Conservation (phyloP, 306 rosid species). For the Cicer arietinum region DNA sequence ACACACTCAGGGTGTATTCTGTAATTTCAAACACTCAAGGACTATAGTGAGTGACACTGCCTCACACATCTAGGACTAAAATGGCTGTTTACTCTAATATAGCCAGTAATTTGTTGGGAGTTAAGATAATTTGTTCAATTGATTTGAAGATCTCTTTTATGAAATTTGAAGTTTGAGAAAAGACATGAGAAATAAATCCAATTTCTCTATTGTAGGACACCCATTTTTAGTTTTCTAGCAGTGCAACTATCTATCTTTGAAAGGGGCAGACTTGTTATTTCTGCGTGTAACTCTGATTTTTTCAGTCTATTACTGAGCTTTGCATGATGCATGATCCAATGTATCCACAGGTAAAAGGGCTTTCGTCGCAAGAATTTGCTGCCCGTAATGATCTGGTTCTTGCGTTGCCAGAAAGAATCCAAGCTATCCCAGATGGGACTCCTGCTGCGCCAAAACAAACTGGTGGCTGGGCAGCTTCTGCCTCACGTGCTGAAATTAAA, state of each 20-base stretch:
- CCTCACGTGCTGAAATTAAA: slow-evolving; percentile 85
- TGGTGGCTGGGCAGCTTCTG: slow-evolving; percentile 94
- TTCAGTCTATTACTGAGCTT: background rate
- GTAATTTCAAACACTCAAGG: too few relatives aligned
- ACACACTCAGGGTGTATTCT: too few relatives aligned
- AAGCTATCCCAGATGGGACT: slow-evolving; percentile 95
- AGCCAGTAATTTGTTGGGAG: background rate
- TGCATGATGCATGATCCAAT: slow-evolving; percentile 26
- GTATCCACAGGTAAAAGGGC: slow-evolving; percentile 77
- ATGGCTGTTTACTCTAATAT: background rate
- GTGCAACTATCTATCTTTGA: slow-evolving; percentile 7
- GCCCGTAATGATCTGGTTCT: slow-evolving; percentile 96
- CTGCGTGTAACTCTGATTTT: slow-evolving; percentile 15
- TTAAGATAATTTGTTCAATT: slow-evolving; percentile 15
- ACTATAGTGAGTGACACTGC: too few relatives aligned
- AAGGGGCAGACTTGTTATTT: background rate
- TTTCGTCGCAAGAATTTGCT: slow-evolving; percentile 87
- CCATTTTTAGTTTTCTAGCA: background rate
- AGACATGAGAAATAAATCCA: slow-evolving; percentile 1
- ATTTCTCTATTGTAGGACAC: background rate
- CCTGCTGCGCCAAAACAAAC: slow-evolving; percentile 71
- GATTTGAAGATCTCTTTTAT: slow-evolving; percentile 12
- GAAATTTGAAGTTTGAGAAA: slow-evolving; percentile 4
- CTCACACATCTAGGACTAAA: too few relatives aligned
- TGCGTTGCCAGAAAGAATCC: slow-evolving; percentile 94